These are phyloP conservation scores for Penicillium sp. DNA, from an alignment of 2,329 filamentous ascomycete genomes.

Conservation along the genomic window DNA sequence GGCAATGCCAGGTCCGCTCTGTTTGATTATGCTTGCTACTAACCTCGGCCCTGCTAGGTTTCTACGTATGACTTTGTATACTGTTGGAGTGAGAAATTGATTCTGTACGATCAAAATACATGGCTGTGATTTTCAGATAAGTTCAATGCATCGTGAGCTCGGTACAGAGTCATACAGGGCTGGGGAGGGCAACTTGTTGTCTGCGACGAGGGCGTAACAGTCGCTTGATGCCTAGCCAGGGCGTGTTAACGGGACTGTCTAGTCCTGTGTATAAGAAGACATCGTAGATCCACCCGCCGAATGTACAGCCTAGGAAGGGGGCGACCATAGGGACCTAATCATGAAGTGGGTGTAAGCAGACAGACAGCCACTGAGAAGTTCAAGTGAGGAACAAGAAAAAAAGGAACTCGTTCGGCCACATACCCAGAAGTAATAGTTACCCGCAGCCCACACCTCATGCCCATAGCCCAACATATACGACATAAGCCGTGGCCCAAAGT, in stretches of 20 bases:
- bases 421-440: constrained; percentile 74
- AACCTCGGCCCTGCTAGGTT: background rate
- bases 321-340: constrained; percentile 69
- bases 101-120: background rate
- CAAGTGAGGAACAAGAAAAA: background rate
- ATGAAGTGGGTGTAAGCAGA: background rate
- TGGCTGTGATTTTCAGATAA: background rate
- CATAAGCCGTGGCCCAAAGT: constrained; percentile 69
- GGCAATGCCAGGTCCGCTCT: no score
- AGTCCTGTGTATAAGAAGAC: constrained; percentile 67
- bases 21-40: no score
- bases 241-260: constrained; percentile 69
- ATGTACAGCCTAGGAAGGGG: constrained; percentile 65
- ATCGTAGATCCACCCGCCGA: constrained; percentile 69
- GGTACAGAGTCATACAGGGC: constrained; percentile 18
- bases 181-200: constrained; percentile 15
- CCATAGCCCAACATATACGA: constrained; percentile 71
- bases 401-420: constrained; percentile 2
- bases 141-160: background rate
- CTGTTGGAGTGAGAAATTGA: no score
- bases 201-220: constrained; percentile 38
- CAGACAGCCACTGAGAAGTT: background rate
- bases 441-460: constrained; percentile 65
- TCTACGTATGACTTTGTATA: background rate
- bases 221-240: constrained; percentile 63